Base-by-base conservation (phyloP, 306 rosid genomes). In the Pyrus bretschneideri region DNA sequence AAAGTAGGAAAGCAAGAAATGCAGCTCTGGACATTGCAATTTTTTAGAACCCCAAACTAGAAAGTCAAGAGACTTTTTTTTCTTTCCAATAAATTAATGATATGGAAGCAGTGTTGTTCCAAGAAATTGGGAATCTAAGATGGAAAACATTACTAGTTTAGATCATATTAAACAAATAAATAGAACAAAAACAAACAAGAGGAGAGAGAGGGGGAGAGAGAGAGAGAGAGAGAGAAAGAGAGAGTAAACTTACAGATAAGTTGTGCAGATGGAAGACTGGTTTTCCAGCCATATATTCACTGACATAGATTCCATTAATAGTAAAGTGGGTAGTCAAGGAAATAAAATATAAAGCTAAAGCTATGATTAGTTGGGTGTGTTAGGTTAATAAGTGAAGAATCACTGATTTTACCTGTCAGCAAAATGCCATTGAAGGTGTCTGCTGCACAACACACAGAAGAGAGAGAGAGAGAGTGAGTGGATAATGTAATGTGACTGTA, bases 241-340 rank as follows among this genome's bases (percentile, higher is more conserved):
- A 73, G 71, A 44, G 61, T 67, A 71, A 31, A 31, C 68, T 73
- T 74, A 79, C 84, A 78, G 87, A 73, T 30, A 79, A 67, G 75
- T 35, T 75, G 52, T 67, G 71, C 82, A 55, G 78, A 77, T 55
- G 79, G 79, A 66, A 60, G 64, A 76, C 58, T 40, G 78, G 89
- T 85, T 81, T 82, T 68, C 78, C 81, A 87, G 73, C 89, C 77
- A 73, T 74, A 31, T 77, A 76, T 76, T 83, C 77, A 83, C 93
- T 89, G 93, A 86, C 93, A 89, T 77, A 78, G 87, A 90, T 89
- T 90, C 89, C 90, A 78, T 83, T 84, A 85, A 76, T 61, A 80
- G 69, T 54, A 77, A 87, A 87, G 87, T 74, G 23, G 81, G 78
- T 69, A 57, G 72, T 54, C 30, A 74, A 66, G 78, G 52, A 42